Base-by-base conservation (phyloP, 2,329 filamentous ascomycete species). In the Pyricularia sp. region DNA sequence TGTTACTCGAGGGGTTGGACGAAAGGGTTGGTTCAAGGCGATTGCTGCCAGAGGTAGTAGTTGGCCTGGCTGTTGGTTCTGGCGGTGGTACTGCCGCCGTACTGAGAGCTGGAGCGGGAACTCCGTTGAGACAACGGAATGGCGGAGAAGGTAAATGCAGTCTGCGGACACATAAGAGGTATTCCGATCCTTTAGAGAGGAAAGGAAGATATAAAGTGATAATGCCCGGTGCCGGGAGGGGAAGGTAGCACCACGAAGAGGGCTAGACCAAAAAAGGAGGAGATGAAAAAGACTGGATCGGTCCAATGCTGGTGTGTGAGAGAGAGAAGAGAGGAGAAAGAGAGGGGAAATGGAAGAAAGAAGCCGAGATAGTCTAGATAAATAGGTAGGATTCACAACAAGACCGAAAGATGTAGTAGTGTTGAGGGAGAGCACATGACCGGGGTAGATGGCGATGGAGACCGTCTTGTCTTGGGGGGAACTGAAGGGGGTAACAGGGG, bases 71-170 rank as follows among this genome's bases (percentile, higher is more conserved):
- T n/a, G 20, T 58, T 23, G 20, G 20, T 58, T 2, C 10, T 14
- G 12, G 12, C 33, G 42, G 64, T 42, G 4, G 28, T 42, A 9
- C 31, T 66, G 64, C 64, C 64, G n/a, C 64, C 30, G 64, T 66
- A 66, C 64, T 66, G 31, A 3, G 64, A 42, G 31, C 64, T 25
- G n/a, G 64, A 66, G 20, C 25, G 64, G n/a, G 64, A 66, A 33
- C 64, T 66, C 65, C 30, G 65, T 66, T 66, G 65, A 66, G 65
- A 28, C 28, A 65, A 65, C 63, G 63, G 63, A 26, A 33, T 31
- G 30, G 28, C 28, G 63, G 20, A 33, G 17, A 31, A 30, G 63
- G 63, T 23, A 10, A 50, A 50, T 17, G 42, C 42, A 20, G 42
- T 50, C 17, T 50, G 42, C 17, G 42, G 20, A 50, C 42, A 50